Percentiles rank a stretch among this genome's conserved stretches.
These are phyloP conservation scores for Platismatia glauca DNA, from an alignment of 495 filamentous ascomycete genomes.

Conservation along the genomic window DNA sequence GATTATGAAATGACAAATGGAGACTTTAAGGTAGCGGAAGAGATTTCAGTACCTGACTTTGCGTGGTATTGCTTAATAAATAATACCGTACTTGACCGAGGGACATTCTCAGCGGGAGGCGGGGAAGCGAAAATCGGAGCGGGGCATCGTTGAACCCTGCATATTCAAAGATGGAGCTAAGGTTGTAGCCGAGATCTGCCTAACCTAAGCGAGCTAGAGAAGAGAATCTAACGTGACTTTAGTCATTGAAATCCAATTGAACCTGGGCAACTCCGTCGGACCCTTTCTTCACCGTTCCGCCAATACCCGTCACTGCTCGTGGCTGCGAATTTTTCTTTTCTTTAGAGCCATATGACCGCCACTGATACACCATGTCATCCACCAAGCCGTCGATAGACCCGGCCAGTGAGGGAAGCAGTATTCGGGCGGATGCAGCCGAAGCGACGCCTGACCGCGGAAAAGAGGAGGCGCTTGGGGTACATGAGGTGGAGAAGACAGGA, in stretches of 20 bases:
- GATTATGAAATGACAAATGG: no score
- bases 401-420: not conserved
- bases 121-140: no score
- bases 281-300: not conserved
- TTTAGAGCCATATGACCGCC: not conserved
- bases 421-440: constrained; percentile 5
- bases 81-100: no score
- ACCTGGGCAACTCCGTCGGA: not conserved
- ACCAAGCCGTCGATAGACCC: not conserved
- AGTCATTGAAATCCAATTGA: not conserved
- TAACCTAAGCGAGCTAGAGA: no score
- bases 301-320: no score
- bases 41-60: no score
- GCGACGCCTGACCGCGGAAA: constrained; percentile 10
- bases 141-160: not conserved
- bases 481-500: constrained; percentile 2
- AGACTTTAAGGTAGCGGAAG: no score
- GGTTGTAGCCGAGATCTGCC: constrained; percentile 9
- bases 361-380: not conserved
- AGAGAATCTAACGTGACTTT: no score
- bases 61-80: no score
- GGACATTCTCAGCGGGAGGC: no score
- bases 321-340: not conserved
- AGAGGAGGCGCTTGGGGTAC: constrained; percentile 9
- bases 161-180: not conserved